These are phyloP conservation scores for Saccharomyces hybrid DNA, from an alignment of 1,139 yeast genomes.

Conservation along the genomic window DNA sequence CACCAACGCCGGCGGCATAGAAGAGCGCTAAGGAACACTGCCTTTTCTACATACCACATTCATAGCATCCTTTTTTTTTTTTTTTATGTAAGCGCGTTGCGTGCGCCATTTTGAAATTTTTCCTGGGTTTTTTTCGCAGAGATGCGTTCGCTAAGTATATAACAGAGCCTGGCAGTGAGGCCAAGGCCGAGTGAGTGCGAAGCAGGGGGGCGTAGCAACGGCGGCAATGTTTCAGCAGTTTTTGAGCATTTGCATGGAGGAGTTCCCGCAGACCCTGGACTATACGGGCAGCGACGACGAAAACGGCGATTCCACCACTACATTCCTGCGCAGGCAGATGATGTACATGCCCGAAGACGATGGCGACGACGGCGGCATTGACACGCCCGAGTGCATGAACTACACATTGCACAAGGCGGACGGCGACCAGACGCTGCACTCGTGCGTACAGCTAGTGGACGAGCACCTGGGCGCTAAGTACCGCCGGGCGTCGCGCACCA, in stretches of 20 bases:
- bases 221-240: background rate
- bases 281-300: background rate
- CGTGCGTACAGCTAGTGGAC: slow-evolving; percentile 13
- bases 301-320: background rate
- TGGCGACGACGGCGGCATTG: background rate
- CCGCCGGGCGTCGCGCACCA: slow-evolving; percentile 9
- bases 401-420: background rate
- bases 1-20: background rate
- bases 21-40: too few species aligned
- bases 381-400: background rate
- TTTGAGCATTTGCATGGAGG: background rate
- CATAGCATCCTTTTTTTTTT: background rate
- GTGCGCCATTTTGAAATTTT: background rate
- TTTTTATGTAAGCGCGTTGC: background rate
- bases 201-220: background rate
- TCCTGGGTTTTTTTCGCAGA: slow-evolving; percentile 3
- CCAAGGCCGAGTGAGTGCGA: too few species aligned
- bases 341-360: background rate
- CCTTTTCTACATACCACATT: background rate
- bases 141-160: background rate
- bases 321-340: background rate
- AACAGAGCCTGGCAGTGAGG: background rate
- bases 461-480: slow-evolving; percentile 23
- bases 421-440: background rate
- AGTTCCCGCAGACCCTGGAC: background rate